Conservation (phyloP, 371 early-diverging fungal species). For the Mortierella sp. region DNA sequence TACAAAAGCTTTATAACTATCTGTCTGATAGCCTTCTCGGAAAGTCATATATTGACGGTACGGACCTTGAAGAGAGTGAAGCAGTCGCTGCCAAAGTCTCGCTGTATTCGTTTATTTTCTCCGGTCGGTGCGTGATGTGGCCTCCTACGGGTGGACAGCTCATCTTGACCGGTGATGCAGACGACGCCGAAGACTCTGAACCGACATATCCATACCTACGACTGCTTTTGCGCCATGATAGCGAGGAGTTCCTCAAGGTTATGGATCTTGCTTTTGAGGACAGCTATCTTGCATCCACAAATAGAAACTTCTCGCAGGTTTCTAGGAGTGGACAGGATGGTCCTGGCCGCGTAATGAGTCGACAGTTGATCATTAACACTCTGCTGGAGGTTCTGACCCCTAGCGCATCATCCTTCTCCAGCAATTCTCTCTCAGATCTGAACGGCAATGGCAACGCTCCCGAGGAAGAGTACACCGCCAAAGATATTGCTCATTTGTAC, state of each 20-base stretch:
- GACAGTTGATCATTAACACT: slow-evolving; percentile 83
- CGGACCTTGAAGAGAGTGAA: slow-evolving; percentile 61
- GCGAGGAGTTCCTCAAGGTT: slow-evolving; percentile 75
- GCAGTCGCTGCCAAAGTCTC: slow-evolving; percentile 79
- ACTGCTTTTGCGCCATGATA: slow-evolving; percentile 73
- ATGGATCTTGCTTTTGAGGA: slow-evolving; percentile 80
- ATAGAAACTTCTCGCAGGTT: slow-evolving; percentile 63
- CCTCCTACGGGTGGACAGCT: slow-evolving; percentile 73
- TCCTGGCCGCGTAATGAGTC: slow-evolving; percentile 73
- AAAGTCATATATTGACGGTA: slow-evolving; percentile 79
- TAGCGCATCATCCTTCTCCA: slow-evolving; percentile 34
- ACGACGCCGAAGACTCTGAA: slow-evolving; percentile 64
- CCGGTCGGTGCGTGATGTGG: slow-evolving; percentile 79
- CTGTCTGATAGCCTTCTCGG: slow-evolving; percentile 78
- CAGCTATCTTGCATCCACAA: slow-evolving; percentile 64
- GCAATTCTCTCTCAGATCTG: slow-evolving; percentile 12
- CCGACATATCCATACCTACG: slow-evolving; percentile 84
- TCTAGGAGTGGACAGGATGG: slow-evolving; percentile 64
- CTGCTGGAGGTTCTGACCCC: slow-evolving; percentile 71
- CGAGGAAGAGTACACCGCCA: slow-evolving; percentile 40
- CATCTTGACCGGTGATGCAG: slow-evolving; percentile 69
- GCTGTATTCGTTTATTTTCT: slow-evolving; percentile 84
- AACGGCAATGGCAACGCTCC: slow-evolving; percentile 3
- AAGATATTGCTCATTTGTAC: slow-evolving; percentile 70
- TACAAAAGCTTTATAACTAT: slow-evolving; percentile 81